phyloP scores from a whole-genome alignment of 192 early-diverging fungal species.

The Oehlia diaphana region DNA sequence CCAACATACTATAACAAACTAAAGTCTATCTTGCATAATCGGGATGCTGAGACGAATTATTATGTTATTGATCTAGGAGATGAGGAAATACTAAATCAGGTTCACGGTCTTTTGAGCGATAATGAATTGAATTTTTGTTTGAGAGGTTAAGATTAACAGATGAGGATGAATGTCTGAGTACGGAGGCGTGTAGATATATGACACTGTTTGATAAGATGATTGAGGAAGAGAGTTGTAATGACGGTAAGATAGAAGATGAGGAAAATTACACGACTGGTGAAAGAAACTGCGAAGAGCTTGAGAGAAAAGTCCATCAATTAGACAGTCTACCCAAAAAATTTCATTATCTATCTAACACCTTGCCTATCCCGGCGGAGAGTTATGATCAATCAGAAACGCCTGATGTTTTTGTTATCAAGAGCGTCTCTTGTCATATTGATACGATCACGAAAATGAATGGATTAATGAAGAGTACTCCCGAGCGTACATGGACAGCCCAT shows the following conservation, averaged over 20 bases:
- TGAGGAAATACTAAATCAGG: slow-evolving; percentile 2
- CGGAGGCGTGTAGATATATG: background rate
- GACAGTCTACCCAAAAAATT: slow-evolving; percentile 4
- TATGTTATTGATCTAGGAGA: background rate
- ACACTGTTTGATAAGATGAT: background rate
- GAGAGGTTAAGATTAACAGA: background rate
- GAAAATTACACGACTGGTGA: background rate
- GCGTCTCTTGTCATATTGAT: slow-evolving; percentile 12
- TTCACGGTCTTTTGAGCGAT: background rate
- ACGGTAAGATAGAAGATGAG: background rate
- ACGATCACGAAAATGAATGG: slow-evolving; percentile 5
- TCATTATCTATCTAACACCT: too few species aligned
- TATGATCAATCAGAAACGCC: slow-evolving; percentile 12
- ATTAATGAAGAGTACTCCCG: background rate
- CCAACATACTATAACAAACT: background rate
- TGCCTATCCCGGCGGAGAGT: background rate
- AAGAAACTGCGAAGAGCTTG: background rate
- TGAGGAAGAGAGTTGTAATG: background rate
- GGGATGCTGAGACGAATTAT: background rate
- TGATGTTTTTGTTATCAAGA: slow-evolving; percentile 20
- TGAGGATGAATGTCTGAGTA: background rate
- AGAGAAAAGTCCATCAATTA: background rate
- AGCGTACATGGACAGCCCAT: background rate
- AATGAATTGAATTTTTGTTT: slow-evolving; percentile 4
- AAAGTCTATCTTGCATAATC: background rate